phyloP scores from a whole-genome alignment of 192 early-diverging fungal species.

The Umbelopsis isabellina region DNA sequence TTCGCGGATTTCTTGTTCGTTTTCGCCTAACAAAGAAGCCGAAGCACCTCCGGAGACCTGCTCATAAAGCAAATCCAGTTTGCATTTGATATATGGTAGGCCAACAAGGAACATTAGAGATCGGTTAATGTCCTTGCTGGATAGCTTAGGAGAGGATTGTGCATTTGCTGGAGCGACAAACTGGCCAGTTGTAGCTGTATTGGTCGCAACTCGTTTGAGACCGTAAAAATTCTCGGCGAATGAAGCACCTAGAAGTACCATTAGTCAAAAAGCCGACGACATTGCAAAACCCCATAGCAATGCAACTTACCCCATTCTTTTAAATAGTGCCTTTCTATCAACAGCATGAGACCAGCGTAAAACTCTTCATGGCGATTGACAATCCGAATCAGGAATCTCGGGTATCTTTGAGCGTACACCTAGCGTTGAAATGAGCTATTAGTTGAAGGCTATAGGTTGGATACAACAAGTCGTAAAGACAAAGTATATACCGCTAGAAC shows the following conservation, averaged over 20 bases:
- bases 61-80: constrained; percentile 77
- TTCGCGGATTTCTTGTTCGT: constrained; percentile 45
- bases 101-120: constrained; percentile 73
- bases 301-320: constrained; percentile 67
- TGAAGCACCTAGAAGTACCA: constrained; percentile 58
- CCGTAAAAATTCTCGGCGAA: constrained; percentile 97
- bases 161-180: constrained; percentile 27
- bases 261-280: neutral
- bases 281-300: neutral
- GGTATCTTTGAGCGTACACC: constrained; percentile 89
- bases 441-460: neutral
- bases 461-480: neutral
- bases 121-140: constrained; percentile 53
- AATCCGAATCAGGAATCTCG: constrained; percentile 75
- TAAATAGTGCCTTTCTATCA: constrained; percentile 85
- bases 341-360: constrained; percentile 77
- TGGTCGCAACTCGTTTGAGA: constrained; percentile 68
- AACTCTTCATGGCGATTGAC: constrained; percentile 84
- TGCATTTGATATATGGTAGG: constrained; percentile 76
- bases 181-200: constrained; percentile 33
- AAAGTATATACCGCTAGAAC: constrained; percentile 67
- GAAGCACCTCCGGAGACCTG: constrained; percentile 62
- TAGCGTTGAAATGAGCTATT: constrained; percentile 24
- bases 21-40: constrained; percentile 66
- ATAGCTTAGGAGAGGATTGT: constrained; percentile 48